Evolutionary conservation across 2,329 filamentous ascomycete species (phyloP).

Genomic region (Torrubiellomyces zombiae): DNA sequence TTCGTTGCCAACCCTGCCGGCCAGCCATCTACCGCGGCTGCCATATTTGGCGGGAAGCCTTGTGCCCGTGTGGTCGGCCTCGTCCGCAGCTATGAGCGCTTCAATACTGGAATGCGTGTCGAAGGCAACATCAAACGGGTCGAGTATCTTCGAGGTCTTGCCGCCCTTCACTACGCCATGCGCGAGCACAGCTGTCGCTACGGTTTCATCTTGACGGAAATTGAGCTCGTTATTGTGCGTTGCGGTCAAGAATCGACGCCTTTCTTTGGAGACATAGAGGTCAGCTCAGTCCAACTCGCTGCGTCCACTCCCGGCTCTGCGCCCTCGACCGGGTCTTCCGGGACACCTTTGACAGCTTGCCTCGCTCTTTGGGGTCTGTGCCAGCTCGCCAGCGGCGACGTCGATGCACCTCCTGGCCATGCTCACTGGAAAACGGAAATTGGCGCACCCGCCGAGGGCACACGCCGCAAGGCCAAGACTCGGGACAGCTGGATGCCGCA

Average conservation of each 20-base stretch:
- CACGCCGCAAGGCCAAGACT: slow-evolving; percentile 50
- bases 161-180: slow-evolving; percentile 81
- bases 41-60: slow-evolving; percentile 31
- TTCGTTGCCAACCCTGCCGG: slow-evolving; percentile 48
- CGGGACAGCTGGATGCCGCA: slow-evolving; percentile 62
- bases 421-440: slow-evolving; percentile 53
- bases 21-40: slow-evolving; percentile 36
- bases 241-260: slow-evolving; percentile 57
- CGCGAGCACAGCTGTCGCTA: slow-evolving; percentile 86
- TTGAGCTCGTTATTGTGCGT: slow-evolving; percentile 81
- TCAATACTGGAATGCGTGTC: slow-evolving; percentile 87
- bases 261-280: slow-evolving; percentile 78
- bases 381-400: slow-evolving; percentile 47
- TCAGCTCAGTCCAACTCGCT: slow-evolving; percentile 45
- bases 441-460: slow-evolving; percentile 57
- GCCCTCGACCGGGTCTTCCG: slow-evolving; percentile 24
- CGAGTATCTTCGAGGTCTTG: slow-evolving; percentile 72
- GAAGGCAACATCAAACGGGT: slow-evolving; percentile 74
- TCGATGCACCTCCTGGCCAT: slow-evolving; percentile 37
- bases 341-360: slow-evolving; percentile 46
- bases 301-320: slow-evolving; percentile 15
- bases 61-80: slow-evolving; percentile 55
- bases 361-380: slow-evolving; percentile 66
- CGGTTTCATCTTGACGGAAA: slow-evolving; percentile 92
- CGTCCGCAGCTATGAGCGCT: slow-evolving; percentile 83